Conservation (phyloP, 345 rosid genomes). For the Barbarea vulgaris region DNA sequence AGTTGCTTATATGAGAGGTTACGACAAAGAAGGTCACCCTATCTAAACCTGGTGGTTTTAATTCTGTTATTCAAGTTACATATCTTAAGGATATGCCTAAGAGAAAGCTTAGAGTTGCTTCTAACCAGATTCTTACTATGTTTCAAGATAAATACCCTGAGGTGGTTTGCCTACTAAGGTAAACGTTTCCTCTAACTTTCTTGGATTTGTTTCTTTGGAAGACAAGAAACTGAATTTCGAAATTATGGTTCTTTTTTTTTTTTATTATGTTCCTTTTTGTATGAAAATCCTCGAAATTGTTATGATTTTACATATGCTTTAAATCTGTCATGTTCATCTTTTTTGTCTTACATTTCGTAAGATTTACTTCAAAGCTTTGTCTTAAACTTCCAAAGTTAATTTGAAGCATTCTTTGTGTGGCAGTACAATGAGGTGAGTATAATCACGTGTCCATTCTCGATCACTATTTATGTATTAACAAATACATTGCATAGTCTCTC, state of each 20-base stretch:
- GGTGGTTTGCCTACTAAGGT: constrained; percentile 99
- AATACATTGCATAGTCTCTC: constrained; percentile 1
- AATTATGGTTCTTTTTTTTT: too few species aligned
- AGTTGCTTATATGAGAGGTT: too few species aligned
- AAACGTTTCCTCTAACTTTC: neutral
- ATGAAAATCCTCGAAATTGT: constrained; percentile 22
- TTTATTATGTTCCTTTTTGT: constrained; percentile 26
- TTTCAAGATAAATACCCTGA: constrained; percentile 98
- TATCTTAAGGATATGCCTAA: constrained; percentile 98
- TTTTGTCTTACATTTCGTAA: constrained; percentile 28
- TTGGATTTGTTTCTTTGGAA: neutral
- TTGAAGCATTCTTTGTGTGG: constrained; percentile 23
- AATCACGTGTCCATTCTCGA: neutral
- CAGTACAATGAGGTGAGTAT: constrained; percentile 23
- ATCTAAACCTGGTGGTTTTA: constrained; percentile 93
- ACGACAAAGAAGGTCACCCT: too few species aligned
- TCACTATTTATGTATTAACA: constrained; percentile 14
- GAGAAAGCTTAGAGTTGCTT: constrained; percentile 85
- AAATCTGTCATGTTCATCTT: constrained; percentile 30
- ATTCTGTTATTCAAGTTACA: constrained; percentile 89
- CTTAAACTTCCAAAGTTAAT: constrained; percentile 20
- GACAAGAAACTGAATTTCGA: constrained; percentile 11
- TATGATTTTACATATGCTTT: constrained; percentile 24
- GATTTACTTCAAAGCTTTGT: constrained; percentile 23
- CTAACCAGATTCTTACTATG: constrained; percentile 81